Conservation (phyloP, 106 monocot genomes). For the Dactylorhiza incarnata region DNA sequence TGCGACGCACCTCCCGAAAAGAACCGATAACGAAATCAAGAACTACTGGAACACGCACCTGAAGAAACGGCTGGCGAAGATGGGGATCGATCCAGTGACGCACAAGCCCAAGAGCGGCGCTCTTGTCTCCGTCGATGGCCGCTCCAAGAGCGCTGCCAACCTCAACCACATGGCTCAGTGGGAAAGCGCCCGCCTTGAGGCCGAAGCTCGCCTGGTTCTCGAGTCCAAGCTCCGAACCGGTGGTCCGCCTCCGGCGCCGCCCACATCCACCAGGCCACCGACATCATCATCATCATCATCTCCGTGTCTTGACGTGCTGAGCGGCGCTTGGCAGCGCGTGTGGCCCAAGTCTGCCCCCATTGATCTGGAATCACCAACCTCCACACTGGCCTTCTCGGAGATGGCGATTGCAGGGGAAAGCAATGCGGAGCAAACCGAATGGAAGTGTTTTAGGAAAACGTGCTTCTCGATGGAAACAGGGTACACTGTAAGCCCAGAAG, state of each 20-base stretch:
- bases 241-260: background rate
- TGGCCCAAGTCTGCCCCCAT: conserved; percentile 9
- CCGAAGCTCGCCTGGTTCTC: too few species aligned
- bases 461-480: background rate
- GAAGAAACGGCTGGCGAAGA: too few species aligned
- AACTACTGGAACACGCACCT: too few species aligned
- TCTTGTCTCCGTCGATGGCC: too few species aligned
- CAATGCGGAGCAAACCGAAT: background rate
- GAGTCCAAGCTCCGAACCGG: too few species aligned
- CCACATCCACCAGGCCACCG: background rate
- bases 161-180: too few species aligned
- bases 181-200: too few species aligned
- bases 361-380: conserved; percentile 38
- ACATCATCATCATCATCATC: background rate
- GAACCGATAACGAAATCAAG: too few species aligned
- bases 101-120: too few species aligned
- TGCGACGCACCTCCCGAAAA: too few species aligned
- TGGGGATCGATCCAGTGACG: too few species aligned
- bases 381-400: background rate
- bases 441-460: background rate
- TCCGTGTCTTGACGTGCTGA: conserved; percentile 20
- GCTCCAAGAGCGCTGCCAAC: background rate
- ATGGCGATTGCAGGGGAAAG: background rate
- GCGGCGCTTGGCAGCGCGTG: conserved; percentile 23
- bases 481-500: background rate